A percentile compares a stretch with the other conserved stretches of the same genome.
Evolutionary conservation across 768 basidiomycete genomes (phyloP).

Genomic region (Podaxis carcinomalis): DNA sequence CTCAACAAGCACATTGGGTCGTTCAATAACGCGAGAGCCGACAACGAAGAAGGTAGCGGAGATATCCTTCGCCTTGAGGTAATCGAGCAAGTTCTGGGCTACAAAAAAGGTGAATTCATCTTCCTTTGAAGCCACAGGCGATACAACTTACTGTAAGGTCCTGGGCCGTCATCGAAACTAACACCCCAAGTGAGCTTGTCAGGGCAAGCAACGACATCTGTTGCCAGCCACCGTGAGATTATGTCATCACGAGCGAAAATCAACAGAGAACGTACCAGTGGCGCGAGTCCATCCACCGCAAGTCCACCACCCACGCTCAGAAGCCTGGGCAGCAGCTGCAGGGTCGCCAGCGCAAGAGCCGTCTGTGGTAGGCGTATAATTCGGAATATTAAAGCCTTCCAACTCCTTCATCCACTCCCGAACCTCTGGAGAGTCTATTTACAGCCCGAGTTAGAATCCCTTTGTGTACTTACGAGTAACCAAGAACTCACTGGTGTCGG

Average conservation of each 20-base stretch:
- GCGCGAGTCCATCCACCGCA: slow-evolving; percentile 67
- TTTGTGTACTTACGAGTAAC: neutral
- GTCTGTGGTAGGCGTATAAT: slow-evolving; percentile 55
- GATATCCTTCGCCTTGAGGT: slow-evolving; percentile 57
- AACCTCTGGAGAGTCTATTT: slow-evolving; percentile 57
- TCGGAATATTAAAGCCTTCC: slow-evolving; percentile 64
- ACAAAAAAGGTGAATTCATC: slow-evolving; percentile 7
- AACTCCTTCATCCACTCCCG: slow-evolving; percentile 73
- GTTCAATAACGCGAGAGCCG: slow-evolving; percentile 79
- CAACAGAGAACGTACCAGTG: slow-evolving; percentile 28
- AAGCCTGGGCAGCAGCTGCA: slow-evolving; percentile 47
- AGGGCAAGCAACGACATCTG: slow-evolving; percentile 66
- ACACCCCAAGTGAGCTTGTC: slow-evolving; percentile 74
- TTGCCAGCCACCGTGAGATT: neutral
- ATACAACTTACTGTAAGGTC: slow-evolving; percentile 62
- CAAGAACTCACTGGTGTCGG: slow-evolving; percentile 48
- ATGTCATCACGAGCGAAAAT: neutral
- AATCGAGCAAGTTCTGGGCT: slow-evolving; percentile 64
- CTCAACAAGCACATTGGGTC: slow-evolving; percentile 68
- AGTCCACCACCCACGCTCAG: slow-evolving; percentile 86
- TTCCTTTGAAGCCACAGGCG: neutral
- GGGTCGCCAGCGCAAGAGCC: slow-evolving; percentile 68
- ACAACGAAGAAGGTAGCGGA: slow-evolving; percentile 89
- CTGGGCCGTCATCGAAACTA: slow-evolving; percentile 87
- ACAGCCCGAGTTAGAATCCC: neutral